phyloP scores from a whole-genome alignment of 495 filamentous ascomycete species.

The Parathielavia hyrcaniae region DNA sequence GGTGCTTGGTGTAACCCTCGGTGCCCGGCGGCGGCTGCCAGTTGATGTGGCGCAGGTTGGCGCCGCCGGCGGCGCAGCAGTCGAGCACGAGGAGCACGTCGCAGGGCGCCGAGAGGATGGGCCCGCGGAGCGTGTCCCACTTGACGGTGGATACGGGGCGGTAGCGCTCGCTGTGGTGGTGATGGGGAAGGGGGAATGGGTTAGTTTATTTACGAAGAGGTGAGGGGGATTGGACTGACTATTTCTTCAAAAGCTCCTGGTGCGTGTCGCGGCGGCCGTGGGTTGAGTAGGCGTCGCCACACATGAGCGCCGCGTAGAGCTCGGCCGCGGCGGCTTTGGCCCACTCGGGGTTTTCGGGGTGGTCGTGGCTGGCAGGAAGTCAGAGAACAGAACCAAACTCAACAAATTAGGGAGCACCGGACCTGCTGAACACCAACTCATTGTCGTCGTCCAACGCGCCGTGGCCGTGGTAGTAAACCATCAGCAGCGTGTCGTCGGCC shows the following conservation, averaged over 20 bases:
- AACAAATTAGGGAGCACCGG: not conserved
- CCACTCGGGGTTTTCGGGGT: slow-evolving; percentile 29
- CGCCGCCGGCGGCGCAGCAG: slow-evolving; percentile 35
- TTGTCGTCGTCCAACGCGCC: slow-evolving; percentile 31
- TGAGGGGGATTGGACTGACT: slow-evolving; percentile 21
- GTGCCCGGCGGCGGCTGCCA: slow-evolving; percentile 21
- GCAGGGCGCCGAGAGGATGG: slow-evolving; percentile 25
- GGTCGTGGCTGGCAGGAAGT: slow-evolving; percentile 27
- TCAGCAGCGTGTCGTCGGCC: slow-evolving; percentile 29
- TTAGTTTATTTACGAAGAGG: no score
- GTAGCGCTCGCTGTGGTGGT: slow-evolving; percentile 28
- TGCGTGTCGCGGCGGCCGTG: slow-evolving; percentile 17
- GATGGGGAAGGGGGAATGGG: not conserved
- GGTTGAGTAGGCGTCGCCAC: slow-evolving; percentile 12
- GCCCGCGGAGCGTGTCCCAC: slow-evolving; percentile 27
- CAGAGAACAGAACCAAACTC: not conserved
- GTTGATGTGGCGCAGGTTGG: slow-evolving; percentile 24
- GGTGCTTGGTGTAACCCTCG: slow-evolving; percentile 32
- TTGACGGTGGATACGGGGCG: slow-evolving; percentile 28
- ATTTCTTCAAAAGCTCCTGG: slow-evolving; percentile 29
- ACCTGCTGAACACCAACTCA: slow-evolving; percentile 35
- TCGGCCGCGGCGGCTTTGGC: slow-evolving; percentile 30
- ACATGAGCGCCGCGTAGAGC: slow-evolving; percentile 29
- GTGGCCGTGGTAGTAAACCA: slow-evolving; percentile 34
- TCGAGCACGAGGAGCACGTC: slow-evolving; percentile 34